Conservation (phyloP, 768 basidiomycete species). For the Suillus subluteus region DNA sequence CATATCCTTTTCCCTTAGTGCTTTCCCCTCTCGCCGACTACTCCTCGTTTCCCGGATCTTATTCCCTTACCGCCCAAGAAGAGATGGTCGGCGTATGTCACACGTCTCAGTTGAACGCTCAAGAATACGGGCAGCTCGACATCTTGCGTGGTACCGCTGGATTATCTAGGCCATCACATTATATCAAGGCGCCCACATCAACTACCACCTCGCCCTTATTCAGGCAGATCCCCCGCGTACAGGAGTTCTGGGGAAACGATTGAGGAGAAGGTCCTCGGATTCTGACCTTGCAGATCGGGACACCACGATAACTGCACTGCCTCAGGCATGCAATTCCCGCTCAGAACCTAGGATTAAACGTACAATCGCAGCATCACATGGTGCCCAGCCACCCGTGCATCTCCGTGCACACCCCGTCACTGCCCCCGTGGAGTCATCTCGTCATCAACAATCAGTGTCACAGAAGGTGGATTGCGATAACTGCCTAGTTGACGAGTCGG, state of each 20-base stretch:
- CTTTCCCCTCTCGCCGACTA: not conserved
- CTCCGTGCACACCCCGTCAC: not conserved
- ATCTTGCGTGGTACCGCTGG: not conserved
- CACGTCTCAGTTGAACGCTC: not conserved
- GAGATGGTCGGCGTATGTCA: not conserved
- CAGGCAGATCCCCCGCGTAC: constrained; percentile 5
- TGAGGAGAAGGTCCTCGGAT: constrained; percentile 8
- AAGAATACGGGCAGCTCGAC: not conserved
- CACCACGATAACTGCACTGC: not conserved
- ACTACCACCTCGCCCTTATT: constrained; percentile 1
- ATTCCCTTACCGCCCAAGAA: not conserved
- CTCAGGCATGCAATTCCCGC: not conserved
- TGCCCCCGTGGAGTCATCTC: not conserved
- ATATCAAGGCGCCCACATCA: not conserved
- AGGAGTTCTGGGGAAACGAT: not conserved
- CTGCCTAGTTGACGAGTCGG: constrained; percentile 31
- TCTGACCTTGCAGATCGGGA: constrained; percentile 1
- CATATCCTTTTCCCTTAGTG: not conserved
- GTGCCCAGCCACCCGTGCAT: not conserved
- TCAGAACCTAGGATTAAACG: not conserved
- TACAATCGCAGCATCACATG: not conserved
- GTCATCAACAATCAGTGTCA: constrained; percentile 15
- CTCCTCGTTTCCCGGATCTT: not conserved
- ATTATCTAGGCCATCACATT: not conserved
- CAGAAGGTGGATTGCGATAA: constrained; percentile 30